These are phyloP conservation scores for Linnemannia exigua DNA, from an alignment of 192 early-diverging fungal species.

Conservation along the genomic window DNA sequence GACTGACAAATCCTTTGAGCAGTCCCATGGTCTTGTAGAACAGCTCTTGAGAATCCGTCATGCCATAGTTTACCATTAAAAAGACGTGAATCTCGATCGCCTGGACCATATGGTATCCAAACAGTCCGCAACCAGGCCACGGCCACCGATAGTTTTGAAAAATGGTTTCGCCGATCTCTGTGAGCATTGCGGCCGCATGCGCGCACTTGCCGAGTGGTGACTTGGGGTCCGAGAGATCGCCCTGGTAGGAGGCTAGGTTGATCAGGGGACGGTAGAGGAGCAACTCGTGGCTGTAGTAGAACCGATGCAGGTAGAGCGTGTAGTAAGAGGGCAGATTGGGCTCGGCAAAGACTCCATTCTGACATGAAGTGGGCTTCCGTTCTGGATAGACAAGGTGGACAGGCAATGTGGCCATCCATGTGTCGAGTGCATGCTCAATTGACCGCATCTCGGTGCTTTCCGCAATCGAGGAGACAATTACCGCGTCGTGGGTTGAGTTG, in stretches of 20 bases:
- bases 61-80: conserved; percentile 16
- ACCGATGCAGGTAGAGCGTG: conserved; percentile 46
- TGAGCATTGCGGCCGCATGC: conserved; percentile 15
- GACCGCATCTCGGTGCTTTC: conserved; percentile 27
- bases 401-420: conserved; percentile 23
- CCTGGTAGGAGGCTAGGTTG: not conserved
- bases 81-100: conserved; percentile 35
- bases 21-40: conserved; percentile 28
- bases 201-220: conserved; percentile 30
- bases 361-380: not conserved
- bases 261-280: conserved; percentile 46
- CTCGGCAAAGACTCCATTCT: not conserved
- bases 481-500: not conserved
- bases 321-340: conserved; percentile 29
- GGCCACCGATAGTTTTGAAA: conserved; percentile 52
- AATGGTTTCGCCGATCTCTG: conserved; percentile 35
- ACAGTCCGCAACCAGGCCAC: conserved; percentile 43
- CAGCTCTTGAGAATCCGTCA: conserved; percentile 8
- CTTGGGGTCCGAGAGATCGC: conserved; percentile 4
- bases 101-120: conserved; percentile 50
- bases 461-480: not conserved
- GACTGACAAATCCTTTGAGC: conserved; percentile 26
- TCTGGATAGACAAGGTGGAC: conserved; percentile 23
- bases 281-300: conserved; percentile 31
- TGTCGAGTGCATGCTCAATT: conserved; percentile 27